Conservation (phyloP, 2,329 filamentous ascomycete species). For the Claviceps capensis region DNA sequence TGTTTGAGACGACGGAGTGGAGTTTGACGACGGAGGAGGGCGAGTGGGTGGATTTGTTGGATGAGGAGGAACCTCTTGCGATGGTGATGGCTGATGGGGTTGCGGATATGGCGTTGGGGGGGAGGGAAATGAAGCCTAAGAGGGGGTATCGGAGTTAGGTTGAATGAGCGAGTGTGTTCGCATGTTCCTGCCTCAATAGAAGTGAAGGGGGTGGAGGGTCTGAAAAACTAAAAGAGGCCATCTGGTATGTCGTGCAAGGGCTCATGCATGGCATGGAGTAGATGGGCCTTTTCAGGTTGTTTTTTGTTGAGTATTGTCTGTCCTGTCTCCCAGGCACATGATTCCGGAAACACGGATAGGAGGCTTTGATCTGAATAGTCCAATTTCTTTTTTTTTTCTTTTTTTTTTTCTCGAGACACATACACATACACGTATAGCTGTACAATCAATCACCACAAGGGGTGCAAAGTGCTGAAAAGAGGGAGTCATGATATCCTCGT, state of each 20-base stretch:
- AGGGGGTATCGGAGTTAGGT: slow-evolving; percentile 40
- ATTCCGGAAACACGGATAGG: neutral
- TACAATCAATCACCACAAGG: neutral
- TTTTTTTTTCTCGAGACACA: too few relatives aligned
- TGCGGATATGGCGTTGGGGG: slow-evolving; percentile 12
- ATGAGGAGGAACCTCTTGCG: slow-evolving; percentile 54
- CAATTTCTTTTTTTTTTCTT: neutral
- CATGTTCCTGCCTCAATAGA: neutral
- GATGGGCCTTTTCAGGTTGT: neutral
- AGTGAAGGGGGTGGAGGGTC: neutral
- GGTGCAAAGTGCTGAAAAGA: neutral
- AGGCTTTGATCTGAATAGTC: neutral
- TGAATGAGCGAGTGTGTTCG: slow-evolving; percentile 16
- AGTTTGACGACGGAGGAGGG: slow-evolving; percentile 57
- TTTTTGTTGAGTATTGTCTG: neutral
- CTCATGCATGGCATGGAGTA: neutral
- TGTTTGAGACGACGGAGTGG: slow-evolving; percentile 87
- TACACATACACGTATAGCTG: neutral
- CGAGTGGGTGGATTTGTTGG: slow-evolving; percentile 55
- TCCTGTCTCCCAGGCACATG: neutral
- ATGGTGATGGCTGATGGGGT: slow-evolving; percentile 25
- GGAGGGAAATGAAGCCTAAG: slow-evolving; percentile 19
- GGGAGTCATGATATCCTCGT: too few relatives aligned
- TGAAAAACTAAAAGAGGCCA: too few relatives aligned
- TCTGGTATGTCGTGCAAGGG: too few relatives aligned